A percentile compares a stretch with the other conserved stretches of the same genome.
These are phyloP conservation scores for Apiotrichum laibachii DNA, from an alignment of 1,284 basidiomycete species.

Conservation along the genomic window DNA sequence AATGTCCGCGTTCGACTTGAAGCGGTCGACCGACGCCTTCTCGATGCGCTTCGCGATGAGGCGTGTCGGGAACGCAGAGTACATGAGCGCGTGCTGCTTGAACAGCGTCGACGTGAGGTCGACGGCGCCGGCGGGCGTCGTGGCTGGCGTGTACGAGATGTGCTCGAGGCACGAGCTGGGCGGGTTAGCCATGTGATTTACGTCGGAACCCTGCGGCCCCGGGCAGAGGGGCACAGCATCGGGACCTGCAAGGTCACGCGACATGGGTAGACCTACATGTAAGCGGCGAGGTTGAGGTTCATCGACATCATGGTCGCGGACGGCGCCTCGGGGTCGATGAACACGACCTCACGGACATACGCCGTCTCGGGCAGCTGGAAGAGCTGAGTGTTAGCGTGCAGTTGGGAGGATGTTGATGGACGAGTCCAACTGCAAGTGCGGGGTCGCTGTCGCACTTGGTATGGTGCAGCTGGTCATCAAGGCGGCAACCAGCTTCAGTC, in stretches of 20 bases:
- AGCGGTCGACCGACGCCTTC: constrained; percentile 75
- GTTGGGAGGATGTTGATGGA: too few relatives aligned
- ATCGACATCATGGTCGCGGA: constrained; percentile 77
- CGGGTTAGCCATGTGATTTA: background rate
- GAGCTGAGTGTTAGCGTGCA: constrained; percentile 25
- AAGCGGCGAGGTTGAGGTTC: constrained; percentile 82
- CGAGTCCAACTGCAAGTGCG: too few relatives aligned
- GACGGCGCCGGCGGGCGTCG: constrained; percentile 2
- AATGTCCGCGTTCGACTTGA: constrained; percentile 79
- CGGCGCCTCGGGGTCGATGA: constrained; percentile 67
- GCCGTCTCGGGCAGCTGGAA: constrained; percentile 66
- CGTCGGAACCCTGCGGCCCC: background rate
- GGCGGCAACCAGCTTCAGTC: too few relatives aligned
- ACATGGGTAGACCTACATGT: constrained; percentile 38
- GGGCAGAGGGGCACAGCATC: too few relatives aligned
- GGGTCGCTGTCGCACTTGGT: too few relatives aligned
- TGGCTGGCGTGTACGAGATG: constrained; percentile 76
- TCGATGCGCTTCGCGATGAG: constrained; percentile 76
- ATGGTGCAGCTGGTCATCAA: too few relatives aligned
- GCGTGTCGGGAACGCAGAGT: constrained; percentile 67
- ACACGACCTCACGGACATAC: constrained; percentile 89
- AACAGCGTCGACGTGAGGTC: constrained; percentile 32
- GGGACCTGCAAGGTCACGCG: background rate
- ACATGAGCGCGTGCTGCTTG: constrained; percentile 40
- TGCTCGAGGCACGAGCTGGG: constrained; percentile 62